phyloP scores from a whole-genome alignment of 148 eudicot species.

The Cornus suecica region DNA sequence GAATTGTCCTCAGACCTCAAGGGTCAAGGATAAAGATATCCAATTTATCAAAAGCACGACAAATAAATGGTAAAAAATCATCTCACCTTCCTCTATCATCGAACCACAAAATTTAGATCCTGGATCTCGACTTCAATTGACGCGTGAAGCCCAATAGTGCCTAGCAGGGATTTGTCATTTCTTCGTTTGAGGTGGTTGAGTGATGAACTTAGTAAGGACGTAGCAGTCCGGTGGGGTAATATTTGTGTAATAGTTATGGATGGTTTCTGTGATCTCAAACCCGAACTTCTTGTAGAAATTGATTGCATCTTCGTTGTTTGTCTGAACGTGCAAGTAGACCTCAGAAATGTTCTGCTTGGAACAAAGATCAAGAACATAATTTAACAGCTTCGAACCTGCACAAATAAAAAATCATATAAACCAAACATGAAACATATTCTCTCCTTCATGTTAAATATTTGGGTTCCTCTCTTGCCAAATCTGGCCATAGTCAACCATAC shows the following conservation, averaged over 20 bases:
- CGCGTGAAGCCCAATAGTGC: not conserved
- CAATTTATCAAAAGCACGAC: not conserved
- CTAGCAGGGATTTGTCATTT: conserved; percentile 27
- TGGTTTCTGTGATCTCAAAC: conserved; percentile 85
- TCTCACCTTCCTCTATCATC: not conserved
- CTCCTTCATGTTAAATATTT: not conserved
- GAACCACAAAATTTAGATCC: not conserved
- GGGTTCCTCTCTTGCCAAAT: not conserved
- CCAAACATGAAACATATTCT: not conserved
- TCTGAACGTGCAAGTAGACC: conserved; percentile 94
- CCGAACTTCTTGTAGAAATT: conserved; percentile 90
- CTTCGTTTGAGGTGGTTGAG: conserved; percentile 44
- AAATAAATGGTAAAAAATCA: conserved; percentile 3
- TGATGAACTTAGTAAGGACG: conserved; percentile 59
- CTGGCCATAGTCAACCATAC: not conserved
- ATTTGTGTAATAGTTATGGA: conserved; percentile 76
- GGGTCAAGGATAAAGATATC: not conserved
- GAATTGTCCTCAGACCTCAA: not conserved
- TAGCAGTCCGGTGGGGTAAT: conserved; percentile 92
- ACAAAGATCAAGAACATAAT: conserved; percentile 69
- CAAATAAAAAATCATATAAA: not conserved
- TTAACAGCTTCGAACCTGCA: conserved; percentile 77
- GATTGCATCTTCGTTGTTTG: conserved; percentile 91
- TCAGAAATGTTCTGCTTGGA: conserved; percentile 74
- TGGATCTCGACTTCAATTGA: not conserved